Evolutionary conservation across 495 filamentous ascomycete genomes (phyloP).

Genomic region (Penicillium cinerascens): DNA sequence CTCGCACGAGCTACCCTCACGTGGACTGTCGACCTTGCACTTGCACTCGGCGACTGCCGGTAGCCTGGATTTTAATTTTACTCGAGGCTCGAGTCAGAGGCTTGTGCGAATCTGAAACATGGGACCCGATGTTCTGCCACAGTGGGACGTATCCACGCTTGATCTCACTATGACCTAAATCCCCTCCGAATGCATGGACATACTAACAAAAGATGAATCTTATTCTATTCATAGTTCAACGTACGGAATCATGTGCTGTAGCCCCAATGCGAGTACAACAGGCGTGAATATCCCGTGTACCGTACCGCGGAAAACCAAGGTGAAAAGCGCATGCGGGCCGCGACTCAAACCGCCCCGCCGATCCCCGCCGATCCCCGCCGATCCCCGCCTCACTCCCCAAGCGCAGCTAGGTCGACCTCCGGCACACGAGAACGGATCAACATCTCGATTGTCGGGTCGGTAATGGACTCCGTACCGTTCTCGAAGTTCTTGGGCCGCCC

Average conservation of each 20-base stretch:
- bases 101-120: not conserved
- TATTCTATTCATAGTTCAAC: not conserved
- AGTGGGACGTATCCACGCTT: not conserved
- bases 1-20: not conserved
- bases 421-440: conserved; percentile 27
- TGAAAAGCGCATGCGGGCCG: not conserved
- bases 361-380: not conserved
- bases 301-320: not conserved
- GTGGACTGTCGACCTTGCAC: not conserved
- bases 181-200: not conserved
- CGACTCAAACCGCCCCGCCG: not conserved
- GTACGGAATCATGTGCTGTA: too few species aligned
- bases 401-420: conserved; percentile 24
- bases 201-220: not conserved
- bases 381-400: conserved; percentile 21
- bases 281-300: not conserved
- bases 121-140: not conserved
- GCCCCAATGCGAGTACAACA: too few species aligned
- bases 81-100: not conserved
- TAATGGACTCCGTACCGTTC: conserved; percentile 24
- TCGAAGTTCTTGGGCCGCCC: conserved; percentile 26
- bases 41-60: not conserved
- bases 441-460: conserved; percentile 29
- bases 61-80: not conserved
- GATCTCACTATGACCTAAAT: not conserved